Conservation (phyloP, 75 land plant species). For the Pinus taeda region DNA sequence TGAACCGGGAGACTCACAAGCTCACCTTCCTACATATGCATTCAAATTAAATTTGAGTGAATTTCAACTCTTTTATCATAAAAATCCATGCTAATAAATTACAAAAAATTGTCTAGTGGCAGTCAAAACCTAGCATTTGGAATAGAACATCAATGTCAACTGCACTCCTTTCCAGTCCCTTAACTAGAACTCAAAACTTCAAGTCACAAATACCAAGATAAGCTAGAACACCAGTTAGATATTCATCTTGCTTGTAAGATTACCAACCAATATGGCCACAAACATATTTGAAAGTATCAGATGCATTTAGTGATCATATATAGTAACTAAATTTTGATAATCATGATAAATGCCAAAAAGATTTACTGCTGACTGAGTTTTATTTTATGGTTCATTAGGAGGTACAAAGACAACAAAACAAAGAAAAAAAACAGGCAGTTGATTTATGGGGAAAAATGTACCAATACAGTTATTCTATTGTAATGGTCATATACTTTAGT, state of each 20-base stretch:
- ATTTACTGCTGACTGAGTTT: background rate
- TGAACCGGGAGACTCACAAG: constrained; percentile 59
- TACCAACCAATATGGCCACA: background rate
- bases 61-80: background rate
- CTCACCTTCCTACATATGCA: constrained; percentile 78
- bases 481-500: too few relatives aligned
- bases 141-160: background rate
- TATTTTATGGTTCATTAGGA: background rate
- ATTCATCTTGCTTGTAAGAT: background rate
- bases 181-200: background rate
- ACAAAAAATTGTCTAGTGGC: background rate
- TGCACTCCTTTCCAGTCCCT: background rate
- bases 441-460: background rate
- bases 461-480: background rate
- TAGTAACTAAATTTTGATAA: background rate
- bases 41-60: background rate
- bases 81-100: background rate
- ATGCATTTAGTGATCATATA: background rate
- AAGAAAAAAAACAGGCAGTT: background rate
- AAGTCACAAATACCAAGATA: background rate
- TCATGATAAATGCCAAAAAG: background rate
- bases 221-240: background rate
- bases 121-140: background rate
- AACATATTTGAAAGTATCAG: background rate
- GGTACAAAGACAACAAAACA: background rate